phyloP scores from a whole-genome alignment of 495 filamentous ascomycete genomes.

The Pseudomonodictys pantanalensis region DNA sequence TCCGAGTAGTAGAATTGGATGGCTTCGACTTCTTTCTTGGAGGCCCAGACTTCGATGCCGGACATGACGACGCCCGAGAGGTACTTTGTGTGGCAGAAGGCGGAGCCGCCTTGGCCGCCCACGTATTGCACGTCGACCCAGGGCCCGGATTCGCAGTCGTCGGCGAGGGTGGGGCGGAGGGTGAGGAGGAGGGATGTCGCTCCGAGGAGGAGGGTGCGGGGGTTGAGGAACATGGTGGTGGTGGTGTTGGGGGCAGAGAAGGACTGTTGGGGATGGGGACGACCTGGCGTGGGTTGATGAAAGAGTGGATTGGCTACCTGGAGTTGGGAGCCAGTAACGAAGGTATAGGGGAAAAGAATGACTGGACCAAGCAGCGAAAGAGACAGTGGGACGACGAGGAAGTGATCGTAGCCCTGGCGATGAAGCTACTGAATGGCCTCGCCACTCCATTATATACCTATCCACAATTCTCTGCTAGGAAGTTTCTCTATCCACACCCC shows the following conservation, averaged over 20 bases:
- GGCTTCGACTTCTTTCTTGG: constrained; percentile 5
- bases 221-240: constrained; percentile 17
- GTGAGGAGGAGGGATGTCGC: constrained; percentile 5
- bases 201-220: constrained; percentile 13
- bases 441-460: background rate
- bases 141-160: constrained; percentile 5
- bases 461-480: background rate
- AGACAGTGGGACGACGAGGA: background rate
- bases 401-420: background rate
- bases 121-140: constrained; percentile 3
- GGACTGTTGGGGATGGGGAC: no score
- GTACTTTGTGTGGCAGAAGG: constrained; percentile 20
- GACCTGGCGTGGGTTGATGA: background rate
- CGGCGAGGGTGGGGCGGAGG: background rate
- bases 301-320: background rate
- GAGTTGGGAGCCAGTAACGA: background rate
- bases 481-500: background rate
- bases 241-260: background rate
- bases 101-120: constrained; percentile 1
- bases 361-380: background rate
- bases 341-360: background rate
- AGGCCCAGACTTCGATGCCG: constrained; percentile 21
- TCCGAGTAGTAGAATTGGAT: constrained; percentile 27
- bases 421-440: background rate
- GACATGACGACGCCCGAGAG: constrained; percentile 12